phyloP scores from a whole-genome alignment of 805 yeast species.

The Allodekkera sacchari region DNA sequence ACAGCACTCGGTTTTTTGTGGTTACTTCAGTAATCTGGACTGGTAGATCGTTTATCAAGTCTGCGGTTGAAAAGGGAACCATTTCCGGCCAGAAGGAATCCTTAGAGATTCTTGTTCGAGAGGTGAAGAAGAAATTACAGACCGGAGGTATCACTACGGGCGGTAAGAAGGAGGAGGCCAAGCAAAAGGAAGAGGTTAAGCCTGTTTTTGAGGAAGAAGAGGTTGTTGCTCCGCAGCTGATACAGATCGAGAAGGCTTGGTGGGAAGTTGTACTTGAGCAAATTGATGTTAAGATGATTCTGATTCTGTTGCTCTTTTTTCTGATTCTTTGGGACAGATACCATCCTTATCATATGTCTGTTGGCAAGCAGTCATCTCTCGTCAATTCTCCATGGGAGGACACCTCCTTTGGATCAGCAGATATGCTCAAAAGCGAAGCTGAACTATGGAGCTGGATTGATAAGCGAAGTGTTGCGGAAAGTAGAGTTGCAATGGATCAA shows the following conservation, averaged over 20 bases:
- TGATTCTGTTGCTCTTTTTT: conserved; percentile 13
- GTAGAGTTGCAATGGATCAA: not conserved
- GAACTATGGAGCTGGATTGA: conserved; percentile 70
- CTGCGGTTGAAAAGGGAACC: conserved; percentile 68
- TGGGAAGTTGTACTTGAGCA: conserved; percentile 13
- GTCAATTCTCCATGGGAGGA: conserved; percentile 28
- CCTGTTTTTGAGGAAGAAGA: conserved; percentile 22
- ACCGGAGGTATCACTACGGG: conserved; percentile 7
- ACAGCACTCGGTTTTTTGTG: conserved; percentile 43
- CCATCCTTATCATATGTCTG: not conserved
- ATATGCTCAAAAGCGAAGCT: conserved; percentile 41
- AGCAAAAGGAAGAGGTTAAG: conserved; percentile 13
- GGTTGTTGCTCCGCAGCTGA: too few species aligned
- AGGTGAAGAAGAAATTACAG: conserved; percentile 32
- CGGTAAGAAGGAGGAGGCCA: conserved; percentile 11
- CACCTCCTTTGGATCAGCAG: conserved; percentile 32
- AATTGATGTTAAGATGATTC: conserved; percentile 14
- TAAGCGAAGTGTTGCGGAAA: conserved; percentile 21
- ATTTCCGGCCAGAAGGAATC: conserved; percentile 65
- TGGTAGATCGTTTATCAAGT: conserved; percentile 70
- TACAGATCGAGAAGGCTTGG: conserved; percentile 7
- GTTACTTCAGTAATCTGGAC: conserved; percentile 60
- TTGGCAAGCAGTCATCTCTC: too few species aligned
- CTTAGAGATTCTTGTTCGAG: conserved; percentile 38
- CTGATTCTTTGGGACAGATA: conserved; percentile 14